Base-by-base conservation (phyloP, 2,329 filamentous ascomycete genomes). In the Colletotrichum coccodes region DNA sequence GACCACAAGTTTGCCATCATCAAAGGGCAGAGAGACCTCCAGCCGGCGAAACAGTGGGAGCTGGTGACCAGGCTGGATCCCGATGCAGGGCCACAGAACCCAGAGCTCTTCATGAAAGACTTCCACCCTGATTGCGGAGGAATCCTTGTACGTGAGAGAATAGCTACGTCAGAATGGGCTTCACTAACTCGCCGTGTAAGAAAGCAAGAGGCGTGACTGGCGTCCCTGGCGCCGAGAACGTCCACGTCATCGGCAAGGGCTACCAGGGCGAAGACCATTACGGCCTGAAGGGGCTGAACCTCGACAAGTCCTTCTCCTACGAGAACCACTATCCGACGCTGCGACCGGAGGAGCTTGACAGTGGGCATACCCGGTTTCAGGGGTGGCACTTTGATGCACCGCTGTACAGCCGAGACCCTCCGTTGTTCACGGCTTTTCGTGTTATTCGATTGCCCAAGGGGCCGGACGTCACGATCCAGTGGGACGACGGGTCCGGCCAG, bases 381-480 rank as follows among this genome's bases (percentile, higher is more conserved):
- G 75, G 80, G 30, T 85, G 83, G 83, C 83, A 85, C 68, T 82
- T 85, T 26, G 82, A 85, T 65, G 83, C 81, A 3, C 81, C 82
- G 2, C 75, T 84, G 1, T 83, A 83, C 70, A 79, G 70, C 7
- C 75, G 78, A 4, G 78, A 83, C 38, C 81, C 81, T 0, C 78
- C 81, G 2, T 80, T 78, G 75, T 83, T 82, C 70, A 84, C 81
- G 6, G 80, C 80, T 1, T 76, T 84, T 3, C 79, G 80, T 9
- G 79, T 77, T 40, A 60, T 82, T 57, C 81, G 78, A 63, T 75
- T 79, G 16, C 82, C 83, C 3, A 76, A 73, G 3, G 73, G 75
- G 9, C 78, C 77, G 0, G 73, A 79, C n/a, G 70, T 82, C 23
- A 81, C 76, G 3, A 75, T 83, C 38, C 75, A 79, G 46, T 83